Percentiles rank a stretch among this genome's conserved stretches.
These are phyloP conservation scores for Elsinoe arachidis DNA, from an alignment of 2,329 filamentous ascomycete genomes.

Conservation along the genomic window DNA sequence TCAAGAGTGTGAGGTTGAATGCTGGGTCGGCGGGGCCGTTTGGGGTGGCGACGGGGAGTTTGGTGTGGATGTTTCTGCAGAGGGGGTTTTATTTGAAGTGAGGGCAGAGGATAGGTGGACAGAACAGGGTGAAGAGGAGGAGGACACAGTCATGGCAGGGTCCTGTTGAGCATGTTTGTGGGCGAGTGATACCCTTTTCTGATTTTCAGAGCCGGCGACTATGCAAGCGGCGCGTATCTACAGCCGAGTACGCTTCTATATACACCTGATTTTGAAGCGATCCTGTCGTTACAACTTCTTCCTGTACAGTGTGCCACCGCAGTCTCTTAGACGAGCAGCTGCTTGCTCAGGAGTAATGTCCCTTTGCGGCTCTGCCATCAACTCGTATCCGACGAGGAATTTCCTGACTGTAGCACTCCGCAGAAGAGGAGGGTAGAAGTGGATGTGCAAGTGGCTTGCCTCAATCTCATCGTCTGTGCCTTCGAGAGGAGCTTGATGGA, in stretches of 20 bases:
- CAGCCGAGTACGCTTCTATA: neutral
- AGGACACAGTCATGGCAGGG: neutral
- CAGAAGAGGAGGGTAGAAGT: conserved; percentile 92
- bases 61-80: conserved; percentile 58
- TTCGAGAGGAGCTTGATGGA: conserved; percentile 87
- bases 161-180: neutral
- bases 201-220: neutral
- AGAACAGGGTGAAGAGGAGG: neutral
- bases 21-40: conserved; percentile 52
- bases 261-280: neutral
- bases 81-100: conserved; percentile 58
- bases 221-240: neutral
- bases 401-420: conserved; percentile 90
- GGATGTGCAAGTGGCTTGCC: conserved; percentile 85
- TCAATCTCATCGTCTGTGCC: conserved; percentile 77
- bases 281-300: conserved; percentile 42
- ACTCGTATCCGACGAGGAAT: conserved; percentile 92
- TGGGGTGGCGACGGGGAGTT: conserved; percentile 45
- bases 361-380: conserved; percentile 94
- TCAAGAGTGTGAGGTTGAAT: conserved; percentile 62
- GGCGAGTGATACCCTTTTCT: conserved; percentile 1
- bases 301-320: conserved; percentile 76
- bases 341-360: conserved; percentile 98
- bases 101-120: neutral
- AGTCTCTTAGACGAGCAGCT: conserved; percentile 63